Base-by-base conservation (phyloP, 2,329 filamentous ascomycete species). In the Fusarium pseudoanthophilum region DNA sequence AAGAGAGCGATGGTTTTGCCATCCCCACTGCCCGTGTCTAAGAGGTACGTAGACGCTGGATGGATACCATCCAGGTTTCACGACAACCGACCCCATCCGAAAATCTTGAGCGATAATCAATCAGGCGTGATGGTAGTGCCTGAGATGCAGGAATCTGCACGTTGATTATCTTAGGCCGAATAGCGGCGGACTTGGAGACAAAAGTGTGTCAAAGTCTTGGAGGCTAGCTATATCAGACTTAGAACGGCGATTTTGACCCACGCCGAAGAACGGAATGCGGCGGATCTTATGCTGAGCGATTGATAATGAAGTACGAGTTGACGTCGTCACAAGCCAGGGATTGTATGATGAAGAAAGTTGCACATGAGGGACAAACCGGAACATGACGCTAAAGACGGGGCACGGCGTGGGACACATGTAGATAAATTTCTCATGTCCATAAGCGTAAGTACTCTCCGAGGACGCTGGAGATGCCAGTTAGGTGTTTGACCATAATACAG, bases 161-260 rank as follows among this genome's bases (percentile, higher is more conserved):
- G 71, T 78, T 78, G 76, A 77, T 78, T 78, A 78, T 78, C 76
- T 78, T 73, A 64, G 71, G 69, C 61, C 51, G 60, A 69, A 67
- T 70, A 64, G 61, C 52, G 48, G 51, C 58, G 58, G 71, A 48
- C 58, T 71, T 71, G 57, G 61, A 56, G 43, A 55, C 58, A 55
- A 61, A 72, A 67, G 51, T 73, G 56, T 63, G 48, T 64, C 55
- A 68, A 61, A 64, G 52, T 40, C 55, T 48, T 28, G 39, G 61
- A 64, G 43, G 45, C 73, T 75, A 77, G 65, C 75, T 76, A 39
- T 37, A 77, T 77, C 71, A 49, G 71, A 70, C 57, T 72, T 77
- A 77, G 75, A 64, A 60, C 28, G 24, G 24, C 45, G 48, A 15
- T 48, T 13, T 62, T 49, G 75, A 74, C 75, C 75, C 75, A 75